Conservation (phyloP, 2,329 filamentous ascomycete genomes). For the Raffaelea deltoideospora region DNA sequence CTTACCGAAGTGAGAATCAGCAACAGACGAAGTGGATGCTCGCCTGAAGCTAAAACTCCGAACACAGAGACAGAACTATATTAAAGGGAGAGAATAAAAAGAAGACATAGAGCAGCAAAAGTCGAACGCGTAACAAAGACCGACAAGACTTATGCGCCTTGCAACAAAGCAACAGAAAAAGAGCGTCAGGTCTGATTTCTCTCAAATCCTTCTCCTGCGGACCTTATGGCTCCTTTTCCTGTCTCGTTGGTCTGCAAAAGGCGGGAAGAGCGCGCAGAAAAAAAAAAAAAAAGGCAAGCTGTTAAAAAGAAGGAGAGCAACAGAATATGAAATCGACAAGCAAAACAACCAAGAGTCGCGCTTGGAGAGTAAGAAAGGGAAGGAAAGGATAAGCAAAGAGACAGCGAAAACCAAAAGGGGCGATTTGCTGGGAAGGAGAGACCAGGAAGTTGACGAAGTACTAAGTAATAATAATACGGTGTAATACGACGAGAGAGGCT, state of each 20-base stretch:
- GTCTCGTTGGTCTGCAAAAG: too few relatives aligned
- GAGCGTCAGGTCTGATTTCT: too few relatives aligned
- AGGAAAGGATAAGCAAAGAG: not conserved
- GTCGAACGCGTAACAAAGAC: too few relatives aligned
- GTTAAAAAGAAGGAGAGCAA: not conserved
- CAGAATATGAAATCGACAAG: not conserved
- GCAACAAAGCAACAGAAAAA: too few relatives aligned
- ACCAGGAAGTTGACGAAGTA: not conserved
- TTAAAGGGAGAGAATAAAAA: not conserved
- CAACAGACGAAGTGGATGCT: slow-evolving; percentile 8
- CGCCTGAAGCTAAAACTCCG: slow-evolving; percentile 9
- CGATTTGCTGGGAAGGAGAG: not conserved
- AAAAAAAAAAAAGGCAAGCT: not conserved
- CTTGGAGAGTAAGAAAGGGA: not conserved
- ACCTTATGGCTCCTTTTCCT: too few relatives aligned
- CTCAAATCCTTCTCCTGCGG: too few relatives aligned
- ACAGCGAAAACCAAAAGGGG: not conserved
- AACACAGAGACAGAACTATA: not conserved
- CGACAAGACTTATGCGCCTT: too few relatives aligned
- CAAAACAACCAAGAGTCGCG: not conserved
- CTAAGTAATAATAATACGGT: too few relatives aligned
- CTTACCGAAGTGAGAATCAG: slow-evolving; percentile 10
- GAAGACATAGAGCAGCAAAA: too few relatives aligned
- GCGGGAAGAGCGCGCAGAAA: not conserved
- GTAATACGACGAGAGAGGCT: too few relatives aligned